These are phyloP conservation scores for Blastobotrys americana DNA, from an alignment of 805 yeast genomes.

Conservation along the genomic window DNA sequence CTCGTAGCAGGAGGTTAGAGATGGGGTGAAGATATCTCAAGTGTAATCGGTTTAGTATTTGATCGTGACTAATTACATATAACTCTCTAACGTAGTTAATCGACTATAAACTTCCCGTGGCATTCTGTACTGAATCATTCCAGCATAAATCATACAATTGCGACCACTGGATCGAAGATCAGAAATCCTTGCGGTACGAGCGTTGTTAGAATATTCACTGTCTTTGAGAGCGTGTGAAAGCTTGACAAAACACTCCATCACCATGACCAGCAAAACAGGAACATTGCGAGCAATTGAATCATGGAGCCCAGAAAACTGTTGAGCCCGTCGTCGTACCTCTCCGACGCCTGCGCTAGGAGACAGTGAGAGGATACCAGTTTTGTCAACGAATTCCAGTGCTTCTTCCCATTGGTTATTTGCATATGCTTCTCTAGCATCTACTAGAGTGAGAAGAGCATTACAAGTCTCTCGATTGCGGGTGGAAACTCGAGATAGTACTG, in stretches of 20 bases:
- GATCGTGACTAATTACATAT: conserved; percentile 10
- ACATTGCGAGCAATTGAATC: conserved; percentile 70
- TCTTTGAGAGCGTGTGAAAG: conserved; percentile 35
- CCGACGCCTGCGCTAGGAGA: conserved; percentile 38
- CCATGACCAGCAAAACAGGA: conserved; percentile 70
- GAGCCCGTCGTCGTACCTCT: conserved; percentile 59
- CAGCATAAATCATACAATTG: conserved; percentile 91
- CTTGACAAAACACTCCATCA: conserved; percentile 69
- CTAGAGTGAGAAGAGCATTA: conserved; percentile 54
- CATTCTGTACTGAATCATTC: conserved; percentile 23
- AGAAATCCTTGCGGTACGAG: conserved; percentile 47
- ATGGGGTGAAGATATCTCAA: no score
- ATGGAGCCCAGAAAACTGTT: conserved; percentile 56
- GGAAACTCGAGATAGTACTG: conserved; percentile 50
- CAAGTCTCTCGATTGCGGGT: conserved; percentile 57
- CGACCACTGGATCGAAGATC: conserved; percentile 60
- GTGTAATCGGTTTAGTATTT: no score
- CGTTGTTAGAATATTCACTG: conserved; percentile 37
- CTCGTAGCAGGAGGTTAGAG: no score
- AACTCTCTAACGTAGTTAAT: conserved; percentile 51
- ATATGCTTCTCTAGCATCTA: conserved; percentile 56
- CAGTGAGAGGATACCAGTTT: conserved; percentile 62
- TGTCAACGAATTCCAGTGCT: conserved; percentile 48
- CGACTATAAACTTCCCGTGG: conserved; percentile 62
- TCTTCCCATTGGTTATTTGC: conserved; percentile 51